Base-by-base conservation (phyloP, 345 rosid genomes). In the Linum trigynum region DNA sequence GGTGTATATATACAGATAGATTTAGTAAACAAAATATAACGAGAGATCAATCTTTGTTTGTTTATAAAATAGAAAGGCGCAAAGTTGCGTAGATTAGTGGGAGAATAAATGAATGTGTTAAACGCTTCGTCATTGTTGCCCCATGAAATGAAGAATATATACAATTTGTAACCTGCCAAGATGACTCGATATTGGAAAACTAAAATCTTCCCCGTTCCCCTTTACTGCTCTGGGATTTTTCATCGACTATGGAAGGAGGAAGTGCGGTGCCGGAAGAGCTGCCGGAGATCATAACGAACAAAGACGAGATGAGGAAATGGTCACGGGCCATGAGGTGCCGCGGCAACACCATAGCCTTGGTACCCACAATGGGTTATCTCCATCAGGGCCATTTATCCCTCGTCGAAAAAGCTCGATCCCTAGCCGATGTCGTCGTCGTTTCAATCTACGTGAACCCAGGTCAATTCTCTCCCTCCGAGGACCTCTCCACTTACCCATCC, bases 361-460 rank as follows among this genome's bases (percentile, higher is more conserved):
- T 90, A 4, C 95, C 97, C 64, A 88, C 96, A 7, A 90, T 92
- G 98, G 98, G 97, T 45, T 92, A 79, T 72, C 97, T 92, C 59
- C 97, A 92, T 70, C 78, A 79, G 53, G 97, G 91, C 63, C 98
- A 92, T 75, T 64, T 92, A 39, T 81, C 94, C 7, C 94, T 92
- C 63, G 75, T 92, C 57, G 71, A 77, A 58, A 77, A 87, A 69
- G 90, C 97, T 58, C 83, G 62, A 38, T 68, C 48, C 11, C 86
- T 59, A 64, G 39, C 83, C 63, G 72, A 84, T 71, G 63, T 82
- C 74, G 74, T 80, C 15, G 98, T 90, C 48, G 89, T 92, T 48
- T 88, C 97, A 61, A 82, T 90, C 67, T 90, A 87, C 69, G 91
- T 92, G 42, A 92, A 92, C 76, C 98, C 98, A 58, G 98, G 98